phyloP scores from a whole-genome alignment of 345 rosid genomes.

The Leavenworthia alabamica region DNA sequence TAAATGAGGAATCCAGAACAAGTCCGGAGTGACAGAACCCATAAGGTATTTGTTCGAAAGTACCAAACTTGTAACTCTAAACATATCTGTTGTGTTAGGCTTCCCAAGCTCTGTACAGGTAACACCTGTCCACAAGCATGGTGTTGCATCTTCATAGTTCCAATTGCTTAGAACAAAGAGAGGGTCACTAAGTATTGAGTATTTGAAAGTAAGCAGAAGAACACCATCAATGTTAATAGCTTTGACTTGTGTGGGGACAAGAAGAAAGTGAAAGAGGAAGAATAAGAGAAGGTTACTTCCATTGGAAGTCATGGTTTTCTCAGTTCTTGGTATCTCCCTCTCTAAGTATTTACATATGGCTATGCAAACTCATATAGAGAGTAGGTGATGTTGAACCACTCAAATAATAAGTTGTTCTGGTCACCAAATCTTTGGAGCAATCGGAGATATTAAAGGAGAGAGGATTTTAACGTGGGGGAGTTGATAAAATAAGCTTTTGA shows the following conservation, averaged over 20 bases:
- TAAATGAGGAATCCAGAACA: slow-evolving; percentile 47
- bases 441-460: slow-evolving; percentile 24
- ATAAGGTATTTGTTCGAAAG: slow-evolving; percentile 52
- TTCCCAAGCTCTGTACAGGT: slow-evolving; percentile 42
- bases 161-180: slow-evolving; percentile 46
- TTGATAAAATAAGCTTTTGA: slow-evolving; percentile 31
- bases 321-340: slow-evolving; percentile 15
- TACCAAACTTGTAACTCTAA: slow-evolving; percentile 57
- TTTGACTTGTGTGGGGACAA: slow-evolving; percentile 32
- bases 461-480: slow-evolving; percentile 7
- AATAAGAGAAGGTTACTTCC: slow-evolving; percentile 21
- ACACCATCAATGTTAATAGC: slow-evolving; percentile 60
- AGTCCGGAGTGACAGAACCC: slow-evolving; percentile 46
- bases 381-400: slow-evolving; percentile 60
- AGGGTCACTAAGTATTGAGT: slow-evolving; percentile 61
- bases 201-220: slow-evolving; percentile 57
- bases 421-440: slow-evolving; percentile 49
- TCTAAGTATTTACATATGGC: slow-evolving; percentile 7
- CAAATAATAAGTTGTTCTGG: slow-evolving; percentile 51
- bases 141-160: slow-evolving; percentile 61
- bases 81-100: slow-evolving; percentile 43
- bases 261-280: slow-evolving; percentile 24
- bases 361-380: slow-evolving; percentile 32
- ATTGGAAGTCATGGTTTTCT: slow-evolving; percentile 31
- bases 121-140: slow-evolving; percentile 71